Conservation (phyloP, 2,329 filamentous ascomycete species). For the Microdochium paspali region DNA sequence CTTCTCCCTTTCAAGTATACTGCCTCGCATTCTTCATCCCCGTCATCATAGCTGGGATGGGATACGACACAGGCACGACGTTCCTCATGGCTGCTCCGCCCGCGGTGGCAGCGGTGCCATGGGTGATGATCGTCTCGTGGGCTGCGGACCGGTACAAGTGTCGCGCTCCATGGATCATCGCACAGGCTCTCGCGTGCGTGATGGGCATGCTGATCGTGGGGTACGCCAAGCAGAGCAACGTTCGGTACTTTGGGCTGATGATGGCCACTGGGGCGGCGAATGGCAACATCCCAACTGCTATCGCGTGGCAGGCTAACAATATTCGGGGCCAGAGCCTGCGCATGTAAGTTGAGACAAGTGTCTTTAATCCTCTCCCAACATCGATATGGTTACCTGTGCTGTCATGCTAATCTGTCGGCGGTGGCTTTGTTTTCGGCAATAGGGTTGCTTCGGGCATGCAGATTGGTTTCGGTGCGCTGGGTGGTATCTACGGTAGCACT, state of each 20-base stretch:
- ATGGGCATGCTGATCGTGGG: neutral
- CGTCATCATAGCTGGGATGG: neutral
- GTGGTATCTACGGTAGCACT: neutral
- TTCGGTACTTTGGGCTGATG: neutral
- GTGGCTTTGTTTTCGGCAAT: neutral
- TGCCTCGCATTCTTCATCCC: neutral
- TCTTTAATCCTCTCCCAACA: neutral
- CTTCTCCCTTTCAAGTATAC: neutral
- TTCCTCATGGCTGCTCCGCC: neutral
- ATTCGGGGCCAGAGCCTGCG: neutral
- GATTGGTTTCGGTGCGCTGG: neutral
- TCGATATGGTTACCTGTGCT: no score
- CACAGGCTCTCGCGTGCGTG: neutral
- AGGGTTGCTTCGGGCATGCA: neutral
- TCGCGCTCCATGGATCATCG: neutral
- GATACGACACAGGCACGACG: neutral
- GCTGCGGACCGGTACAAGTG: neutral
- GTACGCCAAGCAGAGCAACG: neutral
- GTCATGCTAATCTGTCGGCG: no score
- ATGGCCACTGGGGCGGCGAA: neutral
- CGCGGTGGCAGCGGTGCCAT: neutral
- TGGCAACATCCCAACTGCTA: neutral
- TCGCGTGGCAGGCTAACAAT: conserved; percentile 1
- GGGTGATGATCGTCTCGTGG: conserved; percentile 1
- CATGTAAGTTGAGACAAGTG: neutral